Conservation (phyloP, 306 rosid genomes). For the Quercus aquifolioides region DNA sequence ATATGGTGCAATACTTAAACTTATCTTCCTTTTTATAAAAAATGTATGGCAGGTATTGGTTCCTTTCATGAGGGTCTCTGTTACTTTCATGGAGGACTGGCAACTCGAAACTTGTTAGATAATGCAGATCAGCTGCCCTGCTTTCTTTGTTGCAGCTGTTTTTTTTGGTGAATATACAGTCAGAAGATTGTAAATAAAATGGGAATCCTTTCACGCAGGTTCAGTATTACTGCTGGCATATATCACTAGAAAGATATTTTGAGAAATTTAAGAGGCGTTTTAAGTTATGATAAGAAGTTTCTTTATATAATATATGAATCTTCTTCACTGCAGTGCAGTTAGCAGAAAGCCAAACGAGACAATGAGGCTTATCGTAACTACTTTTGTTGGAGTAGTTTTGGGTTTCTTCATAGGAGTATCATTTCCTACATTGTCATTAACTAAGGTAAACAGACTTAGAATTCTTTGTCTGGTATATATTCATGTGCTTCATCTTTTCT, state of each 20-base stretch:
- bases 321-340: slow-evolving; percentile 56
- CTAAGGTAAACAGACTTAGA: slow-evolving; percentile 54
- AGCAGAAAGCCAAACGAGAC: slow-evolving; percentile 78
- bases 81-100: slow-evolving; percentile 26
- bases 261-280: neutral
- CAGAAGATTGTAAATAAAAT: slow-evolving; percentile 56
- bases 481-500: slow-evolving; percentile 1
- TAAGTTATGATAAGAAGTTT: slow-evolving; percentile 6
- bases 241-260: slow-evolving; percentile 9
- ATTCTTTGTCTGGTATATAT: slow-evolving; percentile 7
- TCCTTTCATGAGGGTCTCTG: slow-evolving; percentile 24
- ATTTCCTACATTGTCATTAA: slow-evolving; percentile 70
- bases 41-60: slow-evolving; percentile 32
- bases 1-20: slow-evolving; percentile 25
- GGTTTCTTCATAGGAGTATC: slow-evolving; percentile 91
- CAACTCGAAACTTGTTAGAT: slow-evolving; percentile 26
- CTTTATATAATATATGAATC: slow-evolving; percentile 23
- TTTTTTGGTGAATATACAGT: slow-evolving; percentile 38
- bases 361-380: slow-evolving; percentile 77
- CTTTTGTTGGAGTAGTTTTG: slow-evolving; percentile 77
- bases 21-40: slow-evolving; percentile 28
- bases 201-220: slow-evolving; percentile 90
- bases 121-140: slow-evolving; percentile 40
- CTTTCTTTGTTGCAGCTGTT: slow-evolving; percentile 20
- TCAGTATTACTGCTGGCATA: slow-evolving; percentile 12